Percentiles rank a stretch among this genome's conserved stretches.
These are phyloP conservation scores for Skeletonema potamos DNA, from an alignment of 108 stramenopile species.

Conservation along the genomic window DNA sequence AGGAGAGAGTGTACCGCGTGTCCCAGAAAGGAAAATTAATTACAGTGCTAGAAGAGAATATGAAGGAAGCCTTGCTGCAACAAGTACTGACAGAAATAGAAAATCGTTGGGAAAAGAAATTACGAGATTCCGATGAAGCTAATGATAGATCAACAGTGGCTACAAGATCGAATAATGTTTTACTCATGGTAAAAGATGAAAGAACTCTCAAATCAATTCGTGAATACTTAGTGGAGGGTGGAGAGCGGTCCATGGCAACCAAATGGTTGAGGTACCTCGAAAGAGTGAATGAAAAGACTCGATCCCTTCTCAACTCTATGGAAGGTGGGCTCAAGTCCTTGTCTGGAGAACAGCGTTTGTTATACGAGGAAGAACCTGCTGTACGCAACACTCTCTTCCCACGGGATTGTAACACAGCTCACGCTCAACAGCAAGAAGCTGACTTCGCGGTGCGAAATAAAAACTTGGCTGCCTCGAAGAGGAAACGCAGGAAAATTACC, in stretches of 20 bases:
- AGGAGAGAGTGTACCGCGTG: conserved; percentile 83
- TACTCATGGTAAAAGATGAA: conserved; percentile 94
- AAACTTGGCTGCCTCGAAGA: conserved; percentile 57
- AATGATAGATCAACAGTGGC: conserved; percentile 2
- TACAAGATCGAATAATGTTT: conserved; percentile 37
- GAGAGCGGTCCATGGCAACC: conserved; percentile 48
- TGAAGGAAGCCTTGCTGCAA: conserved; percentile 88
- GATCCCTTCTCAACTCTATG: conserved; percentile 46
- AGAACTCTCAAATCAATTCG: conserved; percentile 67
- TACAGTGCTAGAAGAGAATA: conserved; percentile 87
- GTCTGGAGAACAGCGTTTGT: conserved; percentile 69
- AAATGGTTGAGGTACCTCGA: conserved; percentile 72
- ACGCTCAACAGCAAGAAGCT: conserved; percentile 20
- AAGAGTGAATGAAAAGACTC: conserved; percentile 62
- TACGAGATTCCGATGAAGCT: conserved; percentile 5
- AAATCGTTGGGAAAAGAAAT: conserved; percentile 37
- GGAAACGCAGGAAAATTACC: conserved; percentile 63
- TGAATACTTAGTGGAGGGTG: conserved; percentile 58
- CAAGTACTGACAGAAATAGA: conserved; percentile 87
- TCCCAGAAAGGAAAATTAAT: conserved; percentile 45
- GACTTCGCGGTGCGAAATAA: conserved; percentile 29
- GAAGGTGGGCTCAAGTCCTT: conserved; percentile 45
- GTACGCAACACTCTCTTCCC: conserved; percentile 58
- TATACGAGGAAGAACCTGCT: conserved; percentile 70
- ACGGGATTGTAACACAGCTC: conserved; percentile 20